These are phyloP conservation scores for Geotrichum candidum DNA, from an alignment of 1,139 yeast genomes.

Conservation along the genomic window DNA sequence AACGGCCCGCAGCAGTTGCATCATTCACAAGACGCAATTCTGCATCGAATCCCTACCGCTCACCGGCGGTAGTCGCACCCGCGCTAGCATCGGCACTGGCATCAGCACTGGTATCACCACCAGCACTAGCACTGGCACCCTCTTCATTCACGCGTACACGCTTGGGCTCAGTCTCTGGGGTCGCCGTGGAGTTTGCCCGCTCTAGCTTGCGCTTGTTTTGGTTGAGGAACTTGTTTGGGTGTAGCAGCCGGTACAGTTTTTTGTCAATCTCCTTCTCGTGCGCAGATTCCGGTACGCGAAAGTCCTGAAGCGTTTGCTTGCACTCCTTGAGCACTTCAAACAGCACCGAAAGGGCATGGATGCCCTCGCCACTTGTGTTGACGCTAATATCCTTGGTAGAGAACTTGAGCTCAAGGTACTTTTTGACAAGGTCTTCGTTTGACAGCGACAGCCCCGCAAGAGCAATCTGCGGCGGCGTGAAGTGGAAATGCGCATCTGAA, in stretches of 20 bases:
- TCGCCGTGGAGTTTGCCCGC: slow-evolving; percentile 4
- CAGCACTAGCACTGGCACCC: neutral
- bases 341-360: slow-evolving; percentile 16
- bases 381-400: slow-evolving; percentile 20
- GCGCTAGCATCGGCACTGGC: neutral
- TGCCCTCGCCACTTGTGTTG: slow-evolving; percentile 4
- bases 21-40: no score
- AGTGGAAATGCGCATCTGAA: slow-evolving; percentile 70
- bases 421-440: slow-evolving; percentile 57
- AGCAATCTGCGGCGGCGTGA: slow-evolving; percentile 93
- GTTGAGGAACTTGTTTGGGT: slow-evolving; percentile 24
- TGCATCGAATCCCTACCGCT: neutral
- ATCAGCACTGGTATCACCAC: neutral
- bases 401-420: slow-evolving; percentile 60
- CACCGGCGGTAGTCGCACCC: neutral
- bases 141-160: neutral
- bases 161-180: neutral
- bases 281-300: slow-evolving; percentile 24
- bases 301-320: slow-evolving; percentile 19
- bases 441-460: slow-evolving; percentile 70
- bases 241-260: slow-evolving; percentile 30
- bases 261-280: slow-evolving; percentile 32
- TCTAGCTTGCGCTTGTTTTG: slow-evolving; percentile 15
- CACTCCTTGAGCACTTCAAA: slow-evolving; percentile 25
- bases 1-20: no score